phyloP scores from a whole-genome alignment of 169 alveolate genomes.

The Eimeria praecox region DNA sequence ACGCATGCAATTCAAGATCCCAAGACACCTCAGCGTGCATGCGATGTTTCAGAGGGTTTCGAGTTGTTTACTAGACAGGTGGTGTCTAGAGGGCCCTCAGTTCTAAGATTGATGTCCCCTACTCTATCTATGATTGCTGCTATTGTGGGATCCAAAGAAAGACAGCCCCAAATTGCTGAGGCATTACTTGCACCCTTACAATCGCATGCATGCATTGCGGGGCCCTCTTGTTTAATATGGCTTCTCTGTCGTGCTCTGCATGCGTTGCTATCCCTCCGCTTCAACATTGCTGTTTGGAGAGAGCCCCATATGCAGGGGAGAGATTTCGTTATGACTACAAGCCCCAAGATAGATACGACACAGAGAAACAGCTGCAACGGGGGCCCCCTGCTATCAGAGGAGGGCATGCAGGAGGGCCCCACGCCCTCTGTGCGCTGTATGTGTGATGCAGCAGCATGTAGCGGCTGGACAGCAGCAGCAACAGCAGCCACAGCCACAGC shows the following conservation, averaged over 20 bases:
- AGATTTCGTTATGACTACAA: background rate
- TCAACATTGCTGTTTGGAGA: background rate
- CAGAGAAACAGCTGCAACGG: background rate
- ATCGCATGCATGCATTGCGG: background rate
- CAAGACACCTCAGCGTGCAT: background rate
- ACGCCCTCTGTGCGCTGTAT: background rate
- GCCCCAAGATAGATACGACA: background rate
- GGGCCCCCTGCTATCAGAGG: background rate
- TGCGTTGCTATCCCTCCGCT: background rate
- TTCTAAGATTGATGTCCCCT: background rate
- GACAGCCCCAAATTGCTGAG: conserved; percentile 65
- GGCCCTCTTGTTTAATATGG: conserved; percentile 14
- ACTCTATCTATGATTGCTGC: conserved; percentile 42
- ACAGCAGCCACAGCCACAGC: no score
- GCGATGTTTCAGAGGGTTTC: background rate
- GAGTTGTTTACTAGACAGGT: conserved; percentile 47
- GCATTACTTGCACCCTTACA: conserved; percentile 18
- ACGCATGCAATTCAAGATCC: background rate
- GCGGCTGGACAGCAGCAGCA: conserved; percentile 17
- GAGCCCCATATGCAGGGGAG: background rate
- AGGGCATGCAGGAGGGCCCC: background rate
- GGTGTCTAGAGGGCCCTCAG: conserved; percentile 29
- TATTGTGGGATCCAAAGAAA: conserved; percentile 6
- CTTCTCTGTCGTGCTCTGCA: conserved; percentile 32
- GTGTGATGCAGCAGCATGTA: background rate